Evolutionary conservation across 139 green algal genomes (phyloP), one percentile per base, ranked within the genome.

Genomic region (Micractinium sp.): DNA sequence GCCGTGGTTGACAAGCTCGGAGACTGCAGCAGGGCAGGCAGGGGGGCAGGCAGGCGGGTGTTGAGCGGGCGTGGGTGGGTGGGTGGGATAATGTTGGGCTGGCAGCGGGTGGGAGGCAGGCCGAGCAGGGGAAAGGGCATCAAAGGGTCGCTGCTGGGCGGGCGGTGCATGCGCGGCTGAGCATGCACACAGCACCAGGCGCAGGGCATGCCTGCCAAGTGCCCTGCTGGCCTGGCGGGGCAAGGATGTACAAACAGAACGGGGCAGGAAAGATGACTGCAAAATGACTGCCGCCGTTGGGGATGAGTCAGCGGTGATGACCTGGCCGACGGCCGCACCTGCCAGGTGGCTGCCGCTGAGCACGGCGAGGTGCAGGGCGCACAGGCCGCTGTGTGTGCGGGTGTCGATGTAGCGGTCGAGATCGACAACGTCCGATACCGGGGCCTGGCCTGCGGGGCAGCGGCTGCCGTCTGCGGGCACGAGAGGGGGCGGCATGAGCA

Each of bases 321-420:
- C 9, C 47, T 56, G 47, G 47, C 7, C 47, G 1, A 5, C 23
- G 1, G 67, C 67, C 67, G n/a, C 67, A 56, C 23, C 20, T 75
- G 67, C 67, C 67, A 75, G 22, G 67, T 56, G 47, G 47, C 47
- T 56, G 66, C 83, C 67, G 33, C 33, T 81, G 27, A 87, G 83
- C 83, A 87, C 83, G 4, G 83, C 83, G 19, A 87, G 41, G 83
- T 87, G 83, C 83, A 87, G 83, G 38, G 83, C 83, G 67, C 83
- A 87, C 7, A 87, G 83, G 2, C 83, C 83, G 0, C 39, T 67
- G 29, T 81, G 83, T 0, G 66, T 81, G 83, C 83, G 83, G 0
- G 83, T 87, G 83, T 87, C 83, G 18, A 81, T 56, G 67, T 87
- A 87, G 4, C 83, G 27, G 27, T 87, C 83, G 0, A 80, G 20